Evolutionary conservation across 768 basidiomycete species (phyloP).

Genomic region (Cystofilobasidium bisporidii): DNA sequence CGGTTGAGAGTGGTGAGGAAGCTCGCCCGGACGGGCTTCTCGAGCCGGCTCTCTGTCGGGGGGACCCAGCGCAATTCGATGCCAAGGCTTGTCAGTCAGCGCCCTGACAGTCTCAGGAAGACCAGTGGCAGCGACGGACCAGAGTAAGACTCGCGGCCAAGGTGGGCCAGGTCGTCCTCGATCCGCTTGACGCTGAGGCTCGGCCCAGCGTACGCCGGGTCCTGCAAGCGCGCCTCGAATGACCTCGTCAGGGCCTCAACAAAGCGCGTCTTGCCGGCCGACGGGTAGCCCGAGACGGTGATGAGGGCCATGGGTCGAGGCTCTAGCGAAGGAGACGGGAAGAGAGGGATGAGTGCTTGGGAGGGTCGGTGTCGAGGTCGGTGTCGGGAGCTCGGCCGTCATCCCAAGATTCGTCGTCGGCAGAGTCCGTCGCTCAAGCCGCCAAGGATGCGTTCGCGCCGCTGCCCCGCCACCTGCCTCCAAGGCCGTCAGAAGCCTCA

Average conservation of each 20-base stretch:
- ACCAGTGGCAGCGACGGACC: conserved; percentile 45
- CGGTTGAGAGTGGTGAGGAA: conserved; percentile 76
- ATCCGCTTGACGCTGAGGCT: conserved; percentile 47
- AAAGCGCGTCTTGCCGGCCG: conserved; percentile 72
- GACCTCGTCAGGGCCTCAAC: conserved; percentile 54
- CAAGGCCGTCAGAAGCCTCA: too few species aligned
- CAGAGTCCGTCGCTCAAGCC: neutral
- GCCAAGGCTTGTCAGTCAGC: too few species aligned
- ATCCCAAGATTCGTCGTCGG: too few species aligned
- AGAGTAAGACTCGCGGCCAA: conserved; percentile 60
- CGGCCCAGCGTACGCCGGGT: conserved; percentile 51
- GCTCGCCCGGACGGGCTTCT: conserved; percentile 78
- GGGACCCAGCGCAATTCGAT: too few species aligned
- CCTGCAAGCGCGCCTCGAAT: conserved; percentile 50
- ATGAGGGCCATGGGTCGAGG: conserved; percentile 83
- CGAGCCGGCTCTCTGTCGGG: conserved; percentile 66
- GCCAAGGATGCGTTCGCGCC: too few species aligned
- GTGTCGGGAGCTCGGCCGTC: too few species aligned
- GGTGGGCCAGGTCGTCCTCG: conserved; percentile 62
- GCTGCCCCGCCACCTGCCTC: too few species aligned
- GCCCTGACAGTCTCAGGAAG: too few species aligned
- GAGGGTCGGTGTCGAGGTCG: too few species aligned
- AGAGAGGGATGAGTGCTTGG: too few species aligned
- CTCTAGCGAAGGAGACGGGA: neutral
- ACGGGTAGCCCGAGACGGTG: conserved; percentile 79